A percentile compares a stretch with the other conserved stretches of the same genome.
phyloP scores from a whole-genome alignment of 2,329 filamentous ascomycete genomes.

The Ophiocordyceps camponoti-saundersi region DNA sequence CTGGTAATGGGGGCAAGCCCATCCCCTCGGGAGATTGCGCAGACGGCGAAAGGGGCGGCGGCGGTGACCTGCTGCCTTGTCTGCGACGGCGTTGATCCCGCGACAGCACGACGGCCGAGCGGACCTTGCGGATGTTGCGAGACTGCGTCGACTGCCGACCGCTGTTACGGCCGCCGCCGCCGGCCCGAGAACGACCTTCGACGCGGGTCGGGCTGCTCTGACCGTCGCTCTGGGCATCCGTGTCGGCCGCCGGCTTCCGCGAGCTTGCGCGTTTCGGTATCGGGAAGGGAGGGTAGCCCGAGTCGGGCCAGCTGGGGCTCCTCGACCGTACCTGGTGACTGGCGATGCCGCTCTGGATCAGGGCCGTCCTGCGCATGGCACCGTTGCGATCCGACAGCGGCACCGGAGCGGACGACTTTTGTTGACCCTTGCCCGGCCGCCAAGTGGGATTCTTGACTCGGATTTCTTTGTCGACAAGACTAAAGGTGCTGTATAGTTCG shows the following conservation, averaged over 20 bases:
- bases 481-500: slow-evolving; percentile 29
- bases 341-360: slow-evolving; percentile 64
- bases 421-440: slow-evolving; percentile 17
- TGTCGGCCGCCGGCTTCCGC: slow-evolving; percentile 48
- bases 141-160: slow-evolving; percentile 30
- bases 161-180: slow-evolving; percentile 12
- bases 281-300: slow-evolving; percentile 64
- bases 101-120: slow-evolving; percentile 63
- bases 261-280: slow-evolving; percentile 85
- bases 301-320: slow-evolving; percentile 47
- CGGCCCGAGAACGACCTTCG: slow-evolving; percentile 37
- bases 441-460: slow-evolving; percentile 5
- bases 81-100: slow-evolving; percentile 31
- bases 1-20: slow-evolving; percentile 53
- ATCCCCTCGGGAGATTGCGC: slow-evolving; percentile 54
- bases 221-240: slow-evolving; percentile 53
- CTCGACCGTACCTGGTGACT: slow-evolving; percentile 47
- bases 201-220: slow-evolving; percentile 57
- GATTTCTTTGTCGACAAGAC: slow-evolving; percentile 15
- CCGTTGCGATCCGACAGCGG: slow-evolving; percentile 28
- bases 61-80: slow-evolving; percentile 41
- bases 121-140: slow-evolving; percentile 62
- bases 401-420: slow-evolving; percentile 19
- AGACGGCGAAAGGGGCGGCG: slow-evolving; percentile 50
- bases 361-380: slow-evolving; percentile 58